Evolutionary conservation across 2,329 filamentous ascomycete species (phyloP), one percentile per base, ranked within the genome.

Genomic region (Stemphylium beticola): DNA sequence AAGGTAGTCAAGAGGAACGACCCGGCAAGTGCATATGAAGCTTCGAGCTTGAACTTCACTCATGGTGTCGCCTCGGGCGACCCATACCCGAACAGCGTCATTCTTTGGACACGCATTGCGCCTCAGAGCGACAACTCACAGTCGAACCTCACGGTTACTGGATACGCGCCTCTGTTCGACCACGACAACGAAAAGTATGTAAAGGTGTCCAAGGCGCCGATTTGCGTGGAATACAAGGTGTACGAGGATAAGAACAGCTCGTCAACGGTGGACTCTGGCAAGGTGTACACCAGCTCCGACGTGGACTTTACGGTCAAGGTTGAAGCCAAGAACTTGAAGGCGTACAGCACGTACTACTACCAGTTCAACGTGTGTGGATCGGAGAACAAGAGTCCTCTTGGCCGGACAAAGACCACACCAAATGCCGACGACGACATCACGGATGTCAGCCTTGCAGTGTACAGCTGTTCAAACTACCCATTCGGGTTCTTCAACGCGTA

Each of bases 321-420:
- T 12, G 88, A 91, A 72, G 88, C 88, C 1, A 81, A 75, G 43
- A 81, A 82, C 12, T 71, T 91, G 36, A 76, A 83, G 46, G 80
- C 88, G 0, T 89, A 85, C 65, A 90, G 86, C 0, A 80, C 78
- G 2, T 90, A 91, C 72, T 87, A 82, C 64, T 90, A 90, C 64
- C 87, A 88, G 64, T 92, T 91, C 76, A 84, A 77, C 18, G 81
- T 91, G 26, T 92, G 89, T 67, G 77, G 79, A 48, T 88, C 87
- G 0, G 77, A 84, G 51, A 85, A 83, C 46, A 83, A 76, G 40
- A 88, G 85, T 47, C 82, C 85, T 0, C 45, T 90, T 20, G 88
- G 88, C 12, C 79, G 86, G 10, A 91, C 88, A 20, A 91, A 91
- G 77, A 91, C 89, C 0, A 83, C 85, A 4, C 88, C 89, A 2